A percentile compares a stretch with the other conserved stretches of the same genome.
These are phyloP conservation scores for Chrysopogon serrulatus DNA, from an alignment of 176 grass and related monocot genomes.

Conservation along the genomic window DNA sequence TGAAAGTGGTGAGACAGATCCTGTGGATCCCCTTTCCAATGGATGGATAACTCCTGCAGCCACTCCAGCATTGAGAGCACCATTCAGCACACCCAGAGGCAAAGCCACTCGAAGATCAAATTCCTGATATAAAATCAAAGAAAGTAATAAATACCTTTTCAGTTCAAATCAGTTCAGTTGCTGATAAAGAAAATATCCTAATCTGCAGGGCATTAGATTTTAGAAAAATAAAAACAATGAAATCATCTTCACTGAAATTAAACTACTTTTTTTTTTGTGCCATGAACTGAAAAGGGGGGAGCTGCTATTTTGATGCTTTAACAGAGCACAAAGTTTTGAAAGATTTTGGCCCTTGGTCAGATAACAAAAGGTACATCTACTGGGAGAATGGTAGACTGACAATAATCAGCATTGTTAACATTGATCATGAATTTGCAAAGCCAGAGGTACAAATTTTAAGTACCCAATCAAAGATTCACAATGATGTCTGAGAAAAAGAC, in stretches of 20 bases:
- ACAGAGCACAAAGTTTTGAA: background rate
- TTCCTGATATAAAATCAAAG: conserved; percentile 54
- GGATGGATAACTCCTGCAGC: conserved; percentile 59
- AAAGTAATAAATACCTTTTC: conserved; percentile 6
- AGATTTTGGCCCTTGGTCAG: background rate
- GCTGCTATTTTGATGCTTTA: background rate
- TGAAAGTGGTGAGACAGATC: conserved; percentile 40
- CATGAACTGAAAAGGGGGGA: background rate
- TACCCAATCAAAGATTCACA: background rate
- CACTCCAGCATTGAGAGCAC: conserved; percentile 75
- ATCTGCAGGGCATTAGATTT: background rate
- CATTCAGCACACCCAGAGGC: conserved; percentile 68
- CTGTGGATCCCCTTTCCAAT: conserved; percentile 45
- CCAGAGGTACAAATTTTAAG: background rate
- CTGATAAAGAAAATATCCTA: background rate
- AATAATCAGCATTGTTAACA: background rate
- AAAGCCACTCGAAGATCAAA: conserved; percentile 82
- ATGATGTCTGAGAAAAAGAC: background rate
- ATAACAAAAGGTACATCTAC: background rate
- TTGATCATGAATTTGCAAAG: background rate
- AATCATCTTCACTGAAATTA: background rate
- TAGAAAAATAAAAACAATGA: background rate
- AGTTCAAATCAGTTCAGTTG: background rate
- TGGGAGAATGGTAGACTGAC: background rate
- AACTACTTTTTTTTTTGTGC: background rate